Conservation (phyloP, 1,139 yeast genomes). For the Taphrina deformans region DNA sequence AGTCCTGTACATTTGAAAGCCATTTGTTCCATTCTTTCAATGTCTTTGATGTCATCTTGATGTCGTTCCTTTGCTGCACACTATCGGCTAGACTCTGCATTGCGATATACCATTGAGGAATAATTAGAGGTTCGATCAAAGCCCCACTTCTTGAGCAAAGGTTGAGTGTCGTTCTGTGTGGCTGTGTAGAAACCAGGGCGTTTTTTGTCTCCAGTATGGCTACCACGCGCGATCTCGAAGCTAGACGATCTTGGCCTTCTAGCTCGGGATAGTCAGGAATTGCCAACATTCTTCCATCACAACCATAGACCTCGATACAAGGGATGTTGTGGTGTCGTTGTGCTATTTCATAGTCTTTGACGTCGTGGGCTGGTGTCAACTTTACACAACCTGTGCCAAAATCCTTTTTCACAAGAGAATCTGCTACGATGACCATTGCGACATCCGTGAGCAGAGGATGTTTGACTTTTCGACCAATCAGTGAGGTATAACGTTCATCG, state of each 20-base stretch:
- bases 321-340: constrained; percentile 27
- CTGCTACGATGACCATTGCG: constrained; percentile 31
- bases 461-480: constrained; percentile 25
- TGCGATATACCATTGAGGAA: constrained; percentile 36
- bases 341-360: constrained; percentile 33
- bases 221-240: constrained; percentile 11
- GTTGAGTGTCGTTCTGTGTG: constrained; percentile 19
- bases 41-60: neutral
- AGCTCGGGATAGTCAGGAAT: constrained; percentile 16
- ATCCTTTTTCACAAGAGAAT: constrained; percentile 29
- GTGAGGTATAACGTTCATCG: constrained; percentile 5
- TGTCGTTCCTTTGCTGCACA: constrained; percentile 9
- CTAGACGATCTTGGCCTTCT: constrained; percentile 32
- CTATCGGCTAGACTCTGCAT: constrained; percentile 32
- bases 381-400: constrained; percentile 38
- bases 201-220: constrained; percentile 6
- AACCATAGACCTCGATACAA: constrained; percentile 12
- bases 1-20: constrained; percentile 35
- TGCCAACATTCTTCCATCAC: constrained; percentile 27
- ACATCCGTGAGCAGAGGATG: constrained; percentile 33
- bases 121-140: constrained; percentile 34
- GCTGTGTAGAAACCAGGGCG: neutral
- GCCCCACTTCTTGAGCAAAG: constrained; percentile 37
- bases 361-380: constrained; percentile 36
- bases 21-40: constrained; percentile 34